phyloP scores from a whole-genome alignment of 1,284 basidiomycete species.

The Tylopilus sp. region DNA sequence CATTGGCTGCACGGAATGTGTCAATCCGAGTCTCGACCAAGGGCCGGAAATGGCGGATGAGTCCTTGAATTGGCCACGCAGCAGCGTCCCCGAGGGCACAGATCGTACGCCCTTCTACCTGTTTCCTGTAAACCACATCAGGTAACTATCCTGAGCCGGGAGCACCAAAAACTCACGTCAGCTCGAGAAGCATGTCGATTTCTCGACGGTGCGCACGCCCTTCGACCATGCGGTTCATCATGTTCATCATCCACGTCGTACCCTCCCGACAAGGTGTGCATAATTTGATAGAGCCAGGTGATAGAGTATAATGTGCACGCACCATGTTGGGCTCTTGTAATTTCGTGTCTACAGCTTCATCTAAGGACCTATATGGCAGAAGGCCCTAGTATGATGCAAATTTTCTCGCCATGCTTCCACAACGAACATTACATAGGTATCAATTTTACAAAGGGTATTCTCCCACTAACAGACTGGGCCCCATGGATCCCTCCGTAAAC shows the following conservation, averaged over 20 bases:
- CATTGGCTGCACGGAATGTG: slow-evolving; percentile 74
- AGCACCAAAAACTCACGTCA: slow-evolving; percentile 58
- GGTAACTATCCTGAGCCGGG: slow-evolving; percentile 16
- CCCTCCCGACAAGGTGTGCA: slow-evolving; percentile 96
- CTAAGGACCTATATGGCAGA: too few relatives aligned
- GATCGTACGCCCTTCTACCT: slow-evolving; percentile 94
- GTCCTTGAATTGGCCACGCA: slow-evolving; percentile 96
- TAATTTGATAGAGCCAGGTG: slow-evolving; percentile 39
- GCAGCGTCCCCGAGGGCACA: slow-evolving; percentile 97
- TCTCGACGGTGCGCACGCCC: slow-evolving; percentile 89
- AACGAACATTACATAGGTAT: too few relatives aligned
- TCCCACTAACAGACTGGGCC: too few relatives aligned
- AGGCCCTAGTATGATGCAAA: too few relatives aligned
- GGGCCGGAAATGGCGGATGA: slow-evolving; percentile 96
- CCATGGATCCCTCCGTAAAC: too few relatives aligned
- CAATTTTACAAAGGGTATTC: too few relatives aligned
- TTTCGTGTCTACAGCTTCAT: background rate
- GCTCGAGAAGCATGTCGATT: slow-evolving; percentile 94
- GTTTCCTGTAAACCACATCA: slow-evolving; percentile 59
- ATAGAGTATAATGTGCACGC: slow-evolving; percentile 27
- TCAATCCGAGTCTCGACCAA: slow-evolving; percentile 87
- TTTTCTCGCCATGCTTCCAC: too few relatives aligned
- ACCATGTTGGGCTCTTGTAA: background rate
- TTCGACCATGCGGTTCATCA: slow-evolving; percentile 92
- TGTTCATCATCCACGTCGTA: slow-evolving; percentile 98